Percentiles rank a stretch among this genome's conserved stretches.
Conservation (phyloP, 2,329 filamentous ascomycete genomes). For the Beauveria bassiana region DNA sequence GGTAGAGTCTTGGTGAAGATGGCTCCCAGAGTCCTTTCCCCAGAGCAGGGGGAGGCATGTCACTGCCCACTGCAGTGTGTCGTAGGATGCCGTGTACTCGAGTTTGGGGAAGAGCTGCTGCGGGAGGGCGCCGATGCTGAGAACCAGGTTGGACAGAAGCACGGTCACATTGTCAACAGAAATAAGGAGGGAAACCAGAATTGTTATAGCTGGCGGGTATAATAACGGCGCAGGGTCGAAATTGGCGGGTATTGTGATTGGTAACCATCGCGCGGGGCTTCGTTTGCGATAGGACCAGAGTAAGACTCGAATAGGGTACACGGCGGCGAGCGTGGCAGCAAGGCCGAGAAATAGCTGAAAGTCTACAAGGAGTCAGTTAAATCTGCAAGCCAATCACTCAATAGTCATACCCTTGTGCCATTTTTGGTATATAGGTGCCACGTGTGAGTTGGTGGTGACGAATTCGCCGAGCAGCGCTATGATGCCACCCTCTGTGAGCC, state of each 20-base stretch:
- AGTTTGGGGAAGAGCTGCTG: constrained; percentile 61
- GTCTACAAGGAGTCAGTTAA: constrained; percentile 29
- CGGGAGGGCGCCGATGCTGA: constrained; percentile 72
- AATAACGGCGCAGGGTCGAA: constrained; percentile 90
- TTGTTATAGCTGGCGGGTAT: constrained; percentile 71
- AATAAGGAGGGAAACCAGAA: constrained; percentile 70
- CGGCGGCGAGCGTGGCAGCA: constrained; percentile 32
- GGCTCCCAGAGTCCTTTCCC: constrained; percentile 22
- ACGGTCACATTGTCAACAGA: constrained; percentile 51
- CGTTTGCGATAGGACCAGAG: constrained; percentile 38
- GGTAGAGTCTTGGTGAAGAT: constrained; percentile 27
- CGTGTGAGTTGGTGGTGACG: constrained; percentile 38
- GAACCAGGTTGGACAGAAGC: constrained; percentile 72
- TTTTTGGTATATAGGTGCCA: constrained; percentile 34
- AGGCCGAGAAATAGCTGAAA: constrained; percentile 31
- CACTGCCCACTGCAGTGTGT: constrained; percentile 70
- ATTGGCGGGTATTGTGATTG: constrained; percentile 55
- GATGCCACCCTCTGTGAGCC: constrained; percentile 44
- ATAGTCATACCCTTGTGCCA: constrained; percentile 42
- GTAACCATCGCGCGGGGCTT: constrained; percentile 29
- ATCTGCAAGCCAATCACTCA: neutral
- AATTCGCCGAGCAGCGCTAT: constrained; percentile 41
- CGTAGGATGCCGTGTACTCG: constrained; percentile 48
- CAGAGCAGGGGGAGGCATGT: constrained; percentile 58
- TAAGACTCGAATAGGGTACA: constrained; percentile 55